Conservation (phyloP, 2,329 filamentous ascomycete genomes). For the Aspergillus felis region DNA sequence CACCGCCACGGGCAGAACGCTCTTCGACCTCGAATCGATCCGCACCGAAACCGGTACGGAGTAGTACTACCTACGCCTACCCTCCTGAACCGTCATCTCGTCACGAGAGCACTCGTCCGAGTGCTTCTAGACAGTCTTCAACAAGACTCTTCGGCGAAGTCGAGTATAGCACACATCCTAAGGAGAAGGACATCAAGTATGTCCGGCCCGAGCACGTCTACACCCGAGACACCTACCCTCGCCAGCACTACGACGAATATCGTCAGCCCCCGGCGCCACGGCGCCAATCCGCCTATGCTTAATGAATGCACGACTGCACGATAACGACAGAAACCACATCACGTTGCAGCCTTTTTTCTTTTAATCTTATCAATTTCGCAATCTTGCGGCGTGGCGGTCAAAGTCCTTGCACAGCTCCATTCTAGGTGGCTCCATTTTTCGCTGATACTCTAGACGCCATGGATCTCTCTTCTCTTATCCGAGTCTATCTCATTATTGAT, state of each 20-base stretch:
- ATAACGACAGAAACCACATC: conserved; percentile 17
- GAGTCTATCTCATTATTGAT: not conserved
- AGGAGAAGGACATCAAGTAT: conserved; percentile 27
- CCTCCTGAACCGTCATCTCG: conserved; percentile 18
- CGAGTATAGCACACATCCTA: conserved; percentile 17
- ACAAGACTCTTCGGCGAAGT: conserved; percentile 20
- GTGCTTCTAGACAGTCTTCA: conserved; percentile 7
- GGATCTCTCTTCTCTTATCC: not conserved
- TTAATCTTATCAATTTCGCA: not conserved
- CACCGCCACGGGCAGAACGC: conserved; percentile 26
- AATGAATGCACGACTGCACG: conserved; percentile 8
- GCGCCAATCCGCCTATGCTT: conserved; percentile 26
- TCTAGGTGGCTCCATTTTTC: not conserved
- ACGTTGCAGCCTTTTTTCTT: conserved; percentile 7
- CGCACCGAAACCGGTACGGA: conserved; percentile 22
- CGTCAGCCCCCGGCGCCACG: conserved; percentile 15
- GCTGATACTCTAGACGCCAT: not conserved
- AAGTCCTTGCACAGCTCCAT: not conserved
- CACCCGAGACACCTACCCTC: conserved; percentile 14
- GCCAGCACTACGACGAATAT: conserved; percentile 18
- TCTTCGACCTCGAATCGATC: conserved; percentile 13
- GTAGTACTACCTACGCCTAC: conserved; percentile 27
- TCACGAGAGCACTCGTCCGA: conserved; percentile 21
- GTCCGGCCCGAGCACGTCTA: conserved; percentile 21
- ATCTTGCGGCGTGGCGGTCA: not conserved